Evolutionary conservation across 2,329 filamentous ascomycete species (phyloP).

Genomic region (Calonectria pseudoreteaudii): DNA sequence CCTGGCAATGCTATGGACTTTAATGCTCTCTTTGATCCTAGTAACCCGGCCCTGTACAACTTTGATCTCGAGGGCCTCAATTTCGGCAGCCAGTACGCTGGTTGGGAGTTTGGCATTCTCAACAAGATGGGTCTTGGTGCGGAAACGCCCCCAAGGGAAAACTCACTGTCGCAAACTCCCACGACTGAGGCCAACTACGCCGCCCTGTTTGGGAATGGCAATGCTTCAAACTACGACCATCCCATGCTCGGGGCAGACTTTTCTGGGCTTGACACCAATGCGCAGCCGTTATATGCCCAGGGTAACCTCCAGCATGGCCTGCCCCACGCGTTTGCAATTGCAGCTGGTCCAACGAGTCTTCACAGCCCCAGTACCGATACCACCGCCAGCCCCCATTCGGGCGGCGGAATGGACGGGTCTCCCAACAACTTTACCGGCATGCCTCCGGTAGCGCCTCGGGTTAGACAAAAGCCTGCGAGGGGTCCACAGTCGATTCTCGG

Average conservation of each 20-base stretch:
- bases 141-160: slow-evolving; percentile 81
- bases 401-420: slow-evolving; percentile 67
- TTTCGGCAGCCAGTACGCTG: slow-evolving; percentile 96
- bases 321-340: slow-evolving; percentile 74
- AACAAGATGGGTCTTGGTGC: slow-evolving; percentile 87
- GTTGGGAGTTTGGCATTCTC: slow-evolving; percentile 94
- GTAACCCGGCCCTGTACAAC: slow-evolving; percentile 93
- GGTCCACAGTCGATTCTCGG: slow-evolving; percentile 63
- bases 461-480: slow-evolving; percentile 59
- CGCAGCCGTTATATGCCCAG: slow-evolving; percentile 62
- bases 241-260: slow-evolving; percentile 65
- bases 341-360: slow-evolving; percentile 70
- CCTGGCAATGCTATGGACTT: slow-evolving; percentile 64
- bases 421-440: slow-evolving; percentile 49
- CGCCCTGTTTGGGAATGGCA: slow-evolving; percentile 64
- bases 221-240: slow-evolving; percentile 63
- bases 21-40: slow-evolving; percentile 83
- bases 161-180: slow-evolving; percentile 56
- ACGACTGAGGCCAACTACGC: slow-evolving; percentile 54
- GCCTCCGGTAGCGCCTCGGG: slow-evolving; percentile 41
- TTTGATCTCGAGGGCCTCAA: slow-evolving; percentile 90
- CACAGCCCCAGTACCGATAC: slow-evolving; percentile 74
- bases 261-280: slow-evolving; percentile 62
- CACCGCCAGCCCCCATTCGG: slow-evolving; percentile 70
- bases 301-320: slow-evolving; percentile 72